These are phyloP conservation scores for Rhododendron ovatum DNA, from an alignment of 148 eudicot species.

Conservation along the genomic window DNA sequence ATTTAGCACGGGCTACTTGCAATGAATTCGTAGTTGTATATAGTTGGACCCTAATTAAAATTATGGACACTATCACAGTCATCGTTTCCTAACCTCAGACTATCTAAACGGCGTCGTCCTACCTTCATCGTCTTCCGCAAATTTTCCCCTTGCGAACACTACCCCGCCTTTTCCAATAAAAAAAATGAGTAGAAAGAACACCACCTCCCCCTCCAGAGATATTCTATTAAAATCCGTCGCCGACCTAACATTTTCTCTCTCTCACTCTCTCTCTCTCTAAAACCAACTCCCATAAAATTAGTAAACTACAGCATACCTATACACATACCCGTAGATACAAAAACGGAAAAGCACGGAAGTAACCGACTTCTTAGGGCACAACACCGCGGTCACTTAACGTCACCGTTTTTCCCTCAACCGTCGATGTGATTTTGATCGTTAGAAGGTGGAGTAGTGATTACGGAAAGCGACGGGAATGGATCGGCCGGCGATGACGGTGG, in stretches of 20 bases:
- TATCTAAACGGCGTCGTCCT: too few species aligned
- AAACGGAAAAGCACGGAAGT: not conserved
- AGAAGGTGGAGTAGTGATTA: not conserved
- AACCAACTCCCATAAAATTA: not conserved
- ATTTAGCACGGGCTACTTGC: too few species aligned
- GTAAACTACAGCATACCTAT: not conserved
- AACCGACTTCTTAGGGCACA: not conserved
- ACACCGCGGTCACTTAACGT: not conserved
- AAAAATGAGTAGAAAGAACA: not conserved
- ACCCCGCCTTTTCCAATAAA: too few species aligned
- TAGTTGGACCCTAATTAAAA: too few species aligned
- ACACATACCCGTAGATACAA: not conserved
- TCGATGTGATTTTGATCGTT: not conserved
- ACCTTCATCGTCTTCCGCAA: too few species aligned
- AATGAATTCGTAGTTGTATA: too few species aligned
- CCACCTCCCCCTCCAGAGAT: not conserved
- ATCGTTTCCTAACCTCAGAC: too few species aligned
- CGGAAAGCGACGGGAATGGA: slow-evolving; percentile 17
- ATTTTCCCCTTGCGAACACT: too few species aligned
- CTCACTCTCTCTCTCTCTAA: not conserved
- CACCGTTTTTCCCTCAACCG: not conserved
- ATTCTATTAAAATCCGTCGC: not conserved
- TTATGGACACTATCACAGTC: too few species aligned
- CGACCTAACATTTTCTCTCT: not conserved
- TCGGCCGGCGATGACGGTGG: slow-evolving; percentile 15